These are phyloP conservation scores for Microcera coccophila DNA, from an alignment of 2,329 filamentous ascomycete genomes.

Conservation along the genomic window DNA sequence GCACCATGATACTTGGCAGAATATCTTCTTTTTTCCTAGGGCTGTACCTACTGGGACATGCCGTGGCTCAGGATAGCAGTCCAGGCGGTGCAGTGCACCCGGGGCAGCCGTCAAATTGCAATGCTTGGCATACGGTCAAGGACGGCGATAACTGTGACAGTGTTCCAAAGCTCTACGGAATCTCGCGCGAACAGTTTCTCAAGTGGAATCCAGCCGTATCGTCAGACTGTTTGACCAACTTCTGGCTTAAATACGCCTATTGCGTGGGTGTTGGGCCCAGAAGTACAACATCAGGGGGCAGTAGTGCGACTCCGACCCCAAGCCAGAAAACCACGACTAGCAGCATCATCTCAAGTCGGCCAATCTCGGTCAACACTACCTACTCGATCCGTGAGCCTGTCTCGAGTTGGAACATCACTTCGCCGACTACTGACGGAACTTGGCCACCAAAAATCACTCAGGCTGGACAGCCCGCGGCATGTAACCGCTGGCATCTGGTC, in stretches of 20 bases:
- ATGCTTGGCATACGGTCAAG: neutral
- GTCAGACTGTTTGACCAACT: neutral
- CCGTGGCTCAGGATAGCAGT: no score
- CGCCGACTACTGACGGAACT: neutral
- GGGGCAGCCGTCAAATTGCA: no score
- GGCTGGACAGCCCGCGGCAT: neutral
- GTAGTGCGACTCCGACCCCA: neutral
- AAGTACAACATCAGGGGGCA: neutral
- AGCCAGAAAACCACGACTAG: neutral
- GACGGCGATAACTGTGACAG: neutral
- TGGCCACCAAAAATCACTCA: neutral
- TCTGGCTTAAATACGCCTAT: neutral
- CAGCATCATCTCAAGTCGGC: neutral
- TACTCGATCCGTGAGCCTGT: neutral
- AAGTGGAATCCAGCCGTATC: neutral
- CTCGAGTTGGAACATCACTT: neutral
- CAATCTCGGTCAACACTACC: no score
- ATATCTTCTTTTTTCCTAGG: no score
- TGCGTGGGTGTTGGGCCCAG: neutral
- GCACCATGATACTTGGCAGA: no score
- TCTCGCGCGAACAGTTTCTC: neutral
- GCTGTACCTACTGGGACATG: no score
- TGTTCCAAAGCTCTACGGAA: neutral
- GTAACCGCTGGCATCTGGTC: neutral
- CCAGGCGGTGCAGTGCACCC: no score